These are phyloP conservation scores for Eleusine coracana DNA, from an alignment of 176 grass and related monocot species.

Conservation along the genomic window DNA sequence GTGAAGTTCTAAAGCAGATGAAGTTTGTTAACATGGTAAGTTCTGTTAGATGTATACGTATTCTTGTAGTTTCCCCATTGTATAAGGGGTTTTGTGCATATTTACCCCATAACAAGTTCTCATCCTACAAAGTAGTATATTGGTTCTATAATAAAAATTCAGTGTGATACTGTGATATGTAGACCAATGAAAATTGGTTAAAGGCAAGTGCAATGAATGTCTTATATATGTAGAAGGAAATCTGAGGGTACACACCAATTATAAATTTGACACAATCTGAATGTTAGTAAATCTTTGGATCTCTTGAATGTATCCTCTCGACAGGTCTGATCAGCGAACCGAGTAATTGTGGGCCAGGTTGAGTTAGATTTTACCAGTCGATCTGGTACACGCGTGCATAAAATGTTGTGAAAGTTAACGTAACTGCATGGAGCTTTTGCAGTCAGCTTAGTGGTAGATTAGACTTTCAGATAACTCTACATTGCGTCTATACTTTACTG, in stretches of 20 bases:
- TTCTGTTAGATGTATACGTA: neutral
- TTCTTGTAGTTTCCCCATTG: no score
- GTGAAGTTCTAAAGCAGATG: constrained; percentile 80
- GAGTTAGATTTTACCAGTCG: constrained; percentile 10
- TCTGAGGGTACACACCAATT: neutral
- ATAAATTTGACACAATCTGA: neutral
- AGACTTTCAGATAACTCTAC: neutral
- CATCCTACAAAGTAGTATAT: constrained; percentile 29
- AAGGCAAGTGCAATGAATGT: neutral
- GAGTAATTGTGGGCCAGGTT: constrained; percentile 6
- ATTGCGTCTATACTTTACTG: constrained; percentile 14
- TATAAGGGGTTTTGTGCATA: no score
- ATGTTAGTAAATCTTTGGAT: neutral
- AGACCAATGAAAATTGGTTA: constrained; percentile 20
- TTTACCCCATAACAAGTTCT: neutral
- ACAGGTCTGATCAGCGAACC: neutral
- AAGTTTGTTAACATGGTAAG: constrained; percentile 72
- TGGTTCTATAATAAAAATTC: neutral
- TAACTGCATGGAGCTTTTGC: constrained; percentile 18
- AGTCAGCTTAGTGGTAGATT: neutral
- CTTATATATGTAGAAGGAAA: constrained; percentile 12
- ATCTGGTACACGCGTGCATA: neutral
- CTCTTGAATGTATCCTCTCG: neutral
- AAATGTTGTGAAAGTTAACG: constrained; percentile 23
- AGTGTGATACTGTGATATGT: neutral